Percentiles rank a stretch among this genome's conserved stretches.
Evolutionary conservation across 805 yeast genomes (phyloP).

Genomic region (Pichia cephalocereana): DNA sequence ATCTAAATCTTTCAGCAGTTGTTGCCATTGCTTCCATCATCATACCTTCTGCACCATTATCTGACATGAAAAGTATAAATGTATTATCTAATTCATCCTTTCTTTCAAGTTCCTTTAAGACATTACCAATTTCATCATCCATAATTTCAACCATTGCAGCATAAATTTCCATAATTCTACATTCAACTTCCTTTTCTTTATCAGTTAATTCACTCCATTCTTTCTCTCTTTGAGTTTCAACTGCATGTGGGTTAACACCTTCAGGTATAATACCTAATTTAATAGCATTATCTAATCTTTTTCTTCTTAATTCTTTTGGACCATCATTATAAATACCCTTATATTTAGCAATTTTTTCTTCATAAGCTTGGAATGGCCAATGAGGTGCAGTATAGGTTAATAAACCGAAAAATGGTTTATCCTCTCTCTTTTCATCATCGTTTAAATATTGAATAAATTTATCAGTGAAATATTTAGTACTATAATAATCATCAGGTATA

Average conservation of each 20-base stretch:
- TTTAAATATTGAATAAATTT: slow-evolving; percentile 27
- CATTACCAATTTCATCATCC: slow-evolving; percentile 44
- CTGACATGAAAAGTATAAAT: slow-evolving; percentile 49
- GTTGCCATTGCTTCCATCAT: slow-evolving; percentile 48
- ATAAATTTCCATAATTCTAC: slow-evolving; percentile 44
- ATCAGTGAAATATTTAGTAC: slow-evolving; percentile 36
- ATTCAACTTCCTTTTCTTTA: slow-evolving; percentile 29
- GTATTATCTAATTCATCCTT: slow-evolving; percentile 44
- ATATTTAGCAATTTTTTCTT: slow-evolving; percentile 37
- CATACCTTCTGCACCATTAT: slow-evolving; percentile 60
- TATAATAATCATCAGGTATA: slow-evolving; percentile 40
- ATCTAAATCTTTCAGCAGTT: slow-evolving; percentile 19
- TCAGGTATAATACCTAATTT: slow-evolving; percentile 39
- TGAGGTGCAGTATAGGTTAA: slow-evolving; percentile 58
- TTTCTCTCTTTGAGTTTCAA: slow-evolving; percentile 32
- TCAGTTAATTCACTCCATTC: slow-evolving; percentile 35
- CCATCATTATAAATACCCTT: slow-evolving; percentile 40
- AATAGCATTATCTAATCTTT: slow-evolving; percentile 31
- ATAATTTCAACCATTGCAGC: slow-evolving; percentile 57
- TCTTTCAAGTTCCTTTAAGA: slow-evolving; percentile 32
- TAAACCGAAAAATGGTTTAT: slow-evolving; percentile 45
- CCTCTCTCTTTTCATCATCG: slow-evolving; percentile 24
- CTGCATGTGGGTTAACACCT: slow-evolving; percentile 35
- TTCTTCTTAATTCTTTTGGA: slow-evolving; percentile 33
- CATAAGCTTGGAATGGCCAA: slow-evolving; percentile 59